phyloP scores from a whole-genome alignment of 1,139 yeast species.

The Geotrichum macrosporum region DNA sequence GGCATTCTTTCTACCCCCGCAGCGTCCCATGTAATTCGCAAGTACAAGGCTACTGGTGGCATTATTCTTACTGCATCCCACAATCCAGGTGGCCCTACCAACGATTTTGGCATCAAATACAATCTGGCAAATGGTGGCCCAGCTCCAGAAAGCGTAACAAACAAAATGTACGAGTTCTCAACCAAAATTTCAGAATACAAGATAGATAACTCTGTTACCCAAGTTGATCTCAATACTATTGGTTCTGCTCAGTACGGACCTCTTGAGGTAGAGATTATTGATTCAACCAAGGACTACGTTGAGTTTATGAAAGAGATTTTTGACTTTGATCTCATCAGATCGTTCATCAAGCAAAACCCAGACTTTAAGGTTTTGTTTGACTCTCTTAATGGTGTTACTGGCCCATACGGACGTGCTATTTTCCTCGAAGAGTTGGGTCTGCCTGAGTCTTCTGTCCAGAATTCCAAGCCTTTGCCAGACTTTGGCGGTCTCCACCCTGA shows the following conservation, averaged over 20 bases:
- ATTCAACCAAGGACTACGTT: slow-evolving; percentile 74
- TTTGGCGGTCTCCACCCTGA: slow-evolving; percentile 98
- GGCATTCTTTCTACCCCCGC: slow-evolving; percentile 95
- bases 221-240: slow-evolving; percentile 55
- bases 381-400: slow-evolving; percentile 92
- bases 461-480: slow-evolving; percentile 74
- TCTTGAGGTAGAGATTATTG: slow-evolving; percentile 72
- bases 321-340: slow-evolving; percentile 76
- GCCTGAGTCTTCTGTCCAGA: slow-evolving; percentile 66
- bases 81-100: slow-evolving; percentile 96
- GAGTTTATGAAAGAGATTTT: slow-evolving; percentile 77
- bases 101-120: slow-evolving; percentile 94
- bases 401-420: slow-evolving; percentile 87
- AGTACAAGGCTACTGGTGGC: slow-evolving; percentile 81
- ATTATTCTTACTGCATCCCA: slow-evolving; percentile 95
- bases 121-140: slow-evolving; percentile 96
- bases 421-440: slow-evolving; percentile 83
- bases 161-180: slow-evolving; percentile 74
- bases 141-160: slow-evolving; percentile 94
- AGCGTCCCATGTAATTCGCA: slow-evolving; percentile 85
- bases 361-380: slow-evolving; percentile 78
- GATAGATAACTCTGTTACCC: slow-evolving; percentile 50
- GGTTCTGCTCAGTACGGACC: slow-evolving; percentile 50
- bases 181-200: slow-evolving; percentile 57
- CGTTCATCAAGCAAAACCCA: slow-evolving; percentile 55